Base-by-base conservation (phyloP, 306 rosid species). In the Crotalaria pallida region DNA sequence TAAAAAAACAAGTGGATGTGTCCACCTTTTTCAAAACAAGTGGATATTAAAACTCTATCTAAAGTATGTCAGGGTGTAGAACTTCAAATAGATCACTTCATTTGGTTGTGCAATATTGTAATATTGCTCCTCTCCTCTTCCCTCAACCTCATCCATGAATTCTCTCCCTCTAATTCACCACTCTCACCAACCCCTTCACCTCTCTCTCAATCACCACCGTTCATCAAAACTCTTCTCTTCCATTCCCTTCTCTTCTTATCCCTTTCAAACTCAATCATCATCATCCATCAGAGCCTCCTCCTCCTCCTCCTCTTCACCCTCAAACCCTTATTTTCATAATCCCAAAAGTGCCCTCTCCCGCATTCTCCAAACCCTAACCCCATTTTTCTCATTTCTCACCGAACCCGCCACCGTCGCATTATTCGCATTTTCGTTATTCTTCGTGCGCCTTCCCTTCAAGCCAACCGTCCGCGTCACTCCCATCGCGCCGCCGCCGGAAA, bases 381-480 rank as follows among this genome's bases (percentile, higher is more conserved):
- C 85, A 40, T 4, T 80, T n/a, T 71, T 27, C 44, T 61, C 84
- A 1, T 71, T 82, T 12, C 23, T 87, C 19, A 10, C 85, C 62
- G 75, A 80, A 76, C 77, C 96, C 51, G 52, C 90, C 36, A 77
- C 82, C 83, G 29, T 80, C 79, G 72, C 84, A 45, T 5, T 86
- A 3, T 79, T 86, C n/a, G 83, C 89, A 10, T 77, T 89, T 23
- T 85, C 86, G 13, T 61, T 94, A 27, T 81, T 84, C 87, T 41
- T 83, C 55, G 55, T 61, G 72, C 91, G 92, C 47, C 52, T 80
- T 48, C 81, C 69, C 23, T 78, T 19, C 59, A 84, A 55, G 19
- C 69, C 84, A 13, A 84, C 82, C 52, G 3, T 81, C n/a, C 77
- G 86, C n/a, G 84, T 92, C 21, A 73, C 85, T 22, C 82, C 82